Evolutionary conservation across 225 moss, liverwort and hornwort species (phyloP), one percentile per base, ranked within the genome.

Genomic region (Antitrichia curtipendula): DNA sequence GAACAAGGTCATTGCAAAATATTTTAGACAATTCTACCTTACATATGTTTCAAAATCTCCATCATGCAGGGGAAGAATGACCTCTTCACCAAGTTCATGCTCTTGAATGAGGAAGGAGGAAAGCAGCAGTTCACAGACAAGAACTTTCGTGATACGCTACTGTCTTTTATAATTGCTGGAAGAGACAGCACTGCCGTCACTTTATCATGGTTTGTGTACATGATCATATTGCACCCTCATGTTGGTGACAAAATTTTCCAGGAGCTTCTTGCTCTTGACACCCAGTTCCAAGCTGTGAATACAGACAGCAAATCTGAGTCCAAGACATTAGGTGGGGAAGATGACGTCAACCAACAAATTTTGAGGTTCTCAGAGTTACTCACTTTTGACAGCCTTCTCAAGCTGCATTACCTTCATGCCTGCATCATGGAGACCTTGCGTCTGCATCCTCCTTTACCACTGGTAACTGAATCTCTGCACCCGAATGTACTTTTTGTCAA

Each of bases 161-260:
- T 88, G 41, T 88, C 65, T 64, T 90, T 90, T 66, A 15, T 90
- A 18, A 43, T 90, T 5, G 92, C 88, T 41, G 92, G 88, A 18
- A 88, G 95, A 84, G 96, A 97, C 38, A 95, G 94, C 12, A 92
- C 95, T 21, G 96, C 95, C 11, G 88, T 88, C 61, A 95, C 94
- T 16, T 90, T 95, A 8, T 91, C 93, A 27, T 96, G 95, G 95
- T 91, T 95, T 88, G 91, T 91, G 18, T 94, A 93, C 59, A 90
- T 91, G 90, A 72, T 95, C 73, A 90, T 82, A 28, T 20, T 56
- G 69, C 88, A 94, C 38, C 90, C 92, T 43, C 69, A 47, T 34
- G 69, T 92, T 23, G 87, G 34, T 22, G 54, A 90, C 62, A 92
- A 84, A 57, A 36, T 95, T 50, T 89, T 85, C 50, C 74, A 88